Evolutionary conservation across 2,329 filamentous ascomycete species (phyloP).

Genomic region (Fusarium miscanthi): DNA sequence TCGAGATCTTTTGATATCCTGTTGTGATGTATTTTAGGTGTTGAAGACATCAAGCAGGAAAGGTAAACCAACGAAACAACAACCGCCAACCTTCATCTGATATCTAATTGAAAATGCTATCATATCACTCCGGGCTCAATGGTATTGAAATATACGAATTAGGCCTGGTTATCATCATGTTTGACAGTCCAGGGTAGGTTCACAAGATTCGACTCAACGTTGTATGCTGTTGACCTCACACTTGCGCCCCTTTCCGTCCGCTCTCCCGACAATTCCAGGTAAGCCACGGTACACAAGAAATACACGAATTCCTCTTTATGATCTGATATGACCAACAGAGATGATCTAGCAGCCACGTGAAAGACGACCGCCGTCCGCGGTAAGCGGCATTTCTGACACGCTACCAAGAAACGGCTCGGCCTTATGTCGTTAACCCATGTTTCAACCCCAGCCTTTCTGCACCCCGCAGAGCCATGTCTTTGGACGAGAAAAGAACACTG

Average conservation of each 20-base stretch:
- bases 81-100: accelerated
- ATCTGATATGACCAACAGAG: not conserved
- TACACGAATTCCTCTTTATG: not conserved
- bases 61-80: not conserved
- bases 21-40: accelerated
- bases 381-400: conserved; percentile 7
- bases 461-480: conserved; percentile 29
- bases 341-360: not conserved
- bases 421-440: conserved; percentile 3
- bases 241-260: not conserved
- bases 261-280: not conserved
- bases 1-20: not conserved
- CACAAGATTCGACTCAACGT: not conserved
- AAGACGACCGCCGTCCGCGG: not conserved
- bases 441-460: conserved; percentile 20
- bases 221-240: not conserved
- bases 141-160: not conserved
- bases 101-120: not conserved
- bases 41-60: accelerated
- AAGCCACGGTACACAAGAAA: not conserved
- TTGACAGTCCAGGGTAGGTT: conserved; percentile 1
- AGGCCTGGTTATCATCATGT: not conserved
- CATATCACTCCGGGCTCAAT: accelerated
- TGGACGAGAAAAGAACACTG: not conserved
- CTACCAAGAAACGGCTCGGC: not conserved